Conservation (phyloP, 2,329 filamentous ascomycete species). For the Podosphaera aphanis region DNA sequence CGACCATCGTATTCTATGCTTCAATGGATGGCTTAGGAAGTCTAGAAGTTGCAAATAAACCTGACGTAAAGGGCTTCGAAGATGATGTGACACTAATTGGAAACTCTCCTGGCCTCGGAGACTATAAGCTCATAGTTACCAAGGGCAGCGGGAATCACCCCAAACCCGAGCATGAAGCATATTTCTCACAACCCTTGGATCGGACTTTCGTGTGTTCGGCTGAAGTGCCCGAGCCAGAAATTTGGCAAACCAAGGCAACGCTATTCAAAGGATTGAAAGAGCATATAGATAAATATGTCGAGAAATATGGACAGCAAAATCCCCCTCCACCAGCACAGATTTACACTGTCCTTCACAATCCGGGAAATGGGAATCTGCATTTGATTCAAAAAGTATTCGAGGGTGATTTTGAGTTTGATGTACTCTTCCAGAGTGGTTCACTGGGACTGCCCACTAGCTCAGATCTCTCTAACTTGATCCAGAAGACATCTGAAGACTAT, state of each 20-base stretch:
- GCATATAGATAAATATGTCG: conserved; percentile 34
- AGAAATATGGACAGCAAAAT: conserved; percentile 36
- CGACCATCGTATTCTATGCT: conserved; percentile 61
- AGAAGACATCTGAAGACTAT: conserved; percentile 42
- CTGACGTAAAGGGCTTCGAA: conserved; percentile 29
- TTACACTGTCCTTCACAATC: conserved; percentile 51
- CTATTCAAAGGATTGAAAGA: conserved; percentile 39
- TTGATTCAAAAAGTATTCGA: conserved; percentile 80
- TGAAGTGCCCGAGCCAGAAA: conserved; percentile 36
- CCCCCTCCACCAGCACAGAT: conserved; percentile 66
- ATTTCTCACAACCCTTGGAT: conserved; percentile 46
- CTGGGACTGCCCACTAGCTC: conserved; percentile 29
- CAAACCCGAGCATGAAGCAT: conserved; percentile 40
- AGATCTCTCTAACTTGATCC: conserved; percentile 47
- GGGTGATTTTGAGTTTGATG: conserved; percentile 77
- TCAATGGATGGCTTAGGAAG: conserved; percentile 53
- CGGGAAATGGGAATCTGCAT: conserved; percentile 57
- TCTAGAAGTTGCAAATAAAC: conserved; percentile 33
- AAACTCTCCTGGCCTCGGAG: conserved; percentile 45
- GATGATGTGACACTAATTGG: conserved; percentile 48
- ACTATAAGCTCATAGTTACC: conserved; percentile 59
- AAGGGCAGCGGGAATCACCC: conserved; percentile 40
- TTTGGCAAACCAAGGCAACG: conserved; percentile 68
- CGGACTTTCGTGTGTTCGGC: conserved; percentile 53
- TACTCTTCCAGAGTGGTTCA: conserved; percentile 62